Evolutionary conservation across 495 filamentous ascomycete genomes (phyloP).

Genomic region (Aspergillus cristatus): DNA sequence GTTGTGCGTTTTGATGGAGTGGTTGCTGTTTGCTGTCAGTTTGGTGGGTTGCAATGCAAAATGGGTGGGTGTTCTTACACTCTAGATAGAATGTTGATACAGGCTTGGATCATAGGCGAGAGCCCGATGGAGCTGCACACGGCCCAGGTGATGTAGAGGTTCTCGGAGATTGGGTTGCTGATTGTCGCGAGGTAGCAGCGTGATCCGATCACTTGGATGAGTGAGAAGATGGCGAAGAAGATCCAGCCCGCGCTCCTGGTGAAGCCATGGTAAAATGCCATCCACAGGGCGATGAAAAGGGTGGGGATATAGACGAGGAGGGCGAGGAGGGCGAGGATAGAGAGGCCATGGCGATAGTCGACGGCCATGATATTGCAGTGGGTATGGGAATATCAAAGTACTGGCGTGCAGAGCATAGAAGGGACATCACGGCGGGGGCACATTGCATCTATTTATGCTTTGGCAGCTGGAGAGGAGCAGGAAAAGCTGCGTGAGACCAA

Average conservation of each 20-base stretch:
- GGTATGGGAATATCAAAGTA: no score
- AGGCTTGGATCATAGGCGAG: constrained; percentile 13
- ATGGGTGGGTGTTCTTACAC: constrained; percentile 8
- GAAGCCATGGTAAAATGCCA: constrained; percentile 33
- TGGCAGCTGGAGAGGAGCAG: no score
- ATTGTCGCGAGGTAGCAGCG: constrained; percentile 29
- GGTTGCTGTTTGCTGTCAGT: constrained; percentile 6
- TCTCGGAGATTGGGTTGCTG: constrained; percentile 5
- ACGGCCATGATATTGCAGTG: constrained; percentile 11
- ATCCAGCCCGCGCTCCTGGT: constrained; percentile 21
- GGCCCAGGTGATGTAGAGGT: constrained; percentile 14
- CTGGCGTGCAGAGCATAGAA: no score
- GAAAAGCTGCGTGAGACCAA: no score
- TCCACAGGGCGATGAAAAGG: constrained; percentile 20
- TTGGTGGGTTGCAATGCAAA: no score
- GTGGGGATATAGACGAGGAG: constrained; percentile 27
- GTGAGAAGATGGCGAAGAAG: constrained; percentile 29
- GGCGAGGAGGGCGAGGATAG: constrained; percentile 25
- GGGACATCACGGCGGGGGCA: no score
- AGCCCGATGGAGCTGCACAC: constrained; percentile 18
- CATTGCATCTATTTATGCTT: no score
- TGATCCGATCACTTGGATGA: constrained; percentile 27
- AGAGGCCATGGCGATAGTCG: constrained; percentile 24
- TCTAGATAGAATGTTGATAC: constrained; percentile 12
- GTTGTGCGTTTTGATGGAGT: constrained; percentile 13